phyloP scores from a whole-genome alignment of 2,329 filamentous ascomycete species.

The Sporothrix luriei region DNA sequence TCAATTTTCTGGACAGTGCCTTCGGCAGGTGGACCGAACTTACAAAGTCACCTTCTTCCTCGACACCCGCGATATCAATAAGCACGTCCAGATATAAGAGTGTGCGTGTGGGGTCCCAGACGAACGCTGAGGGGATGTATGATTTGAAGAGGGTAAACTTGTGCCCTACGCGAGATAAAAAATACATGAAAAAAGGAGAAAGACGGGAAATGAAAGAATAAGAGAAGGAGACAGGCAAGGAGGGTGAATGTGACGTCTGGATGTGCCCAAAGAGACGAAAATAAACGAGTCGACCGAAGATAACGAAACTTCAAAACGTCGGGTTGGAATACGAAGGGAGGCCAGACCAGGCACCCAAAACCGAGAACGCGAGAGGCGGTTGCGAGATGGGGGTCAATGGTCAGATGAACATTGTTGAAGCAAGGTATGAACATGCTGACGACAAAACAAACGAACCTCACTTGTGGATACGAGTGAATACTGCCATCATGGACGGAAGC shows the following conservation, averaged over 20 bases:
- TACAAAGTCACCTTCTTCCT: neutral
- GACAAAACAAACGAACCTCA: neutral
- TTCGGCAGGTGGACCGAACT: neutral
- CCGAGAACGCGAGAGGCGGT: neutral
- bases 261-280: constrained; percentile 10
- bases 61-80: neutral
- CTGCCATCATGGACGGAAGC: constrained; percentile 4
- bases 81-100: neutral
- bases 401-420: too few relatives aligned
- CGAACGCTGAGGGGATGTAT: neutral
- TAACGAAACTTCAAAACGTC: neutral
- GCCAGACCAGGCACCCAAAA: neutral
- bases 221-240: neutral
- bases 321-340: neutral
- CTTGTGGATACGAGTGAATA: constrained; percentile 14
- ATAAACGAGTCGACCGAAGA: neutral
- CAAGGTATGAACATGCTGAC: neutral
- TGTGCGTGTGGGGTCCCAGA: constrained; percentile 1
- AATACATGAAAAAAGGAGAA: neutral
- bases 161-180: neutral
- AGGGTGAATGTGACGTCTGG: constrained; percentile 16
- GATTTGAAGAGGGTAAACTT: neutral
- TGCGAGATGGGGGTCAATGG: neutral
- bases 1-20: neutral
- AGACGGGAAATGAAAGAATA: neutral